These are phyloP conservation scores for Annulohypoxylon bovei DNA, from an alignment of 495 filamentous ascomycete species.

Conservation along the genomic window DNA sequence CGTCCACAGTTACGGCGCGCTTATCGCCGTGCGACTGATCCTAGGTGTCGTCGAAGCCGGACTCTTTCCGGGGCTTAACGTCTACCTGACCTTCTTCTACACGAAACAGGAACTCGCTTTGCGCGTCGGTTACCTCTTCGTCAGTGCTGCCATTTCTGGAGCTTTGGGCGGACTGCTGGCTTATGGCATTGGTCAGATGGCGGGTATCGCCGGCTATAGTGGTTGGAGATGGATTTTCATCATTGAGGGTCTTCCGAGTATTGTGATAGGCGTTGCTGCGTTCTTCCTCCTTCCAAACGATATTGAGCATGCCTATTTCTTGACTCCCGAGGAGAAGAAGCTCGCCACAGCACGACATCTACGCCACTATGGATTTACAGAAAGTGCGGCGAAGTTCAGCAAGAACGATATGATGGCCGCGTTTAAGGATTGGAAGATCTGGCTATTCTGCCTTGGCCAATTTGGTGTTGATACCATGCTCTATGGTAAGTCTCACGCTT, in stretches of 20 bases:
- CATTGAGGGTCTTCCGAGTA: constrained; percentile 76
- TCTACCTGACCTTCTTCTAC: constrained; percentile 82
- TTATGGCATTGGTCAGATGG: constrained; percentile 77
- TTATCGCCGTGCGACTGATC: constrained; percentile 66
- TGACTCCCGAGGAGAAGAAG: constrained; percentile 67
- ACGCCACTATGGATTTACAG: constrained; percentile 67
- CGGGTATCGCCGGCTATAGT: constrained; percentile 67
- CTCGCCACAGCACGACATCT: constrained; percentile 56
- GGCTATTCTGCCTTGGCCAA: constrained; percentile 70
- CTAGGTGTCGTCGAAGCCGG: constrained; percentile 72
- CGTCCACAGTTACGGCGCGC: constrained; percentile 62
- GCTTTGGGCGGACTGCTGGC: constrained; percentile 80
- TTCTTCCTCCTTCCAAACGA: constrained; percentile 74
- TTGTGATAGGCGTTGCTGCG: constrained; percentile 67
- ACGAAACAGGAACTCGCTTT: constrained; percentile 77
- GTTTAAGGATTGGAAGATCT: constrained; percentile 71
- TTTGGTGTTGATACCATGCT: constrained; percentile 78
- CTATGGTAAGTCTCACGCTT: constrained; percentile 60
- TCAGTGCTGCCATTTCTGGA: constrained; percentile 77
- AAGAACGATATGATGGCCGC: constrained; percentile 59
- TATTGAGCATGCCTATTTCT: constrained; percentile 69
- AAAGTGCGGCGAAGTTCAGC: constrained; percentile 67
- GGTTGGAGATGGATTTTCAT: constrained; percentile 77
- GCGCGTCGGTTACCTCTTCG: constrained; percentile 79
- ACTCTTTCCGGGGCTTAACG: constrained; percentile 74